Evolutionary conservation across 495 filamentous ascomycete species (phyloP), one percentile per base, ranked within the genome.

Genomic region (Podospora pseudopauciseta): DNA sequence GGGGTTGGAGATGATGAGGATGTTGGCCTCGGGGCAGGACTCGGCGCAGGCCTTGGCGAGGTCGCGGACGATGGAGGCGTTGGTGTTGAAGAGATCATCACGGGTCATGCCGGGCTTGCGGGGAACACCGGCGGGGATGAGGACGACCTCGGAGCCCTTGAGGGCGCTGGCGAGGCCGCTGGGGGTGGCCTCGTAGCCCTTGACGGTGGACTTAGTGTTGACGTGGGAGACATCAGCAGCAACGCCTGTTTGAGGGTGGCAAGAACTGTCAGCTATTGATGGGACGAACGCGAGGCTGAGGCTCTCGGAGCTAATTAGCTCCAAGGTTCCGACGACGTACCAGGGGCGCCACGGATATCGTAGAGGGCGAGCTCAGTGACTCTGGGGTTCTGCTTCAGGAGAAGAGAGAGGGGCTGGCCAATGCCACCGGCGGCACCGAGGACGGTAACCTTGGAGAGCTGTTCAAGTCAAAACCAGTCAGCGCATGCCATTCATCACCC

Each of bases 101-200:
- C 95, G 93, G 79, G 90, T 97, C 95, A 99, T 99, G 75, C 96
- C 96, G 68, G 95, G 95, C 85, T 98, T 98, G 81, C 94, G 93
- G 73, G 95, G 95, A 71, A 99, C 95, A 84, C 95, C 95, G 74
- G 95, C 95, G 74, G 95, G 95, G 80, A 99, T 98, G 74, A 99
- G 89, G 74, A 99, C 93, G 74, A 99, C 89, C 78, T 98, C 92
- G 70, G 92, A 83, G 76, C 88, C 93, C 81, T 90, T 91, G 77
- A 98, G 88, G 70, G 88, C 88, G 72, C 85, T 85, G 75, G 85
- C 86, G 44, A 98, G 88, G 71, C 92, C 93, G 65, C 86, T 83
- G 63, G 88, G 82, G 68, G 87, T 91, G 66, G 92, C 86, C 68
- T 91, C 88, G 81, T 96, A 97, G 76, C 95, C 95, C 69, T 84